Conservation (phyloP, 208 protist genomes). For the Crithidia acanthocephali region DNA sequence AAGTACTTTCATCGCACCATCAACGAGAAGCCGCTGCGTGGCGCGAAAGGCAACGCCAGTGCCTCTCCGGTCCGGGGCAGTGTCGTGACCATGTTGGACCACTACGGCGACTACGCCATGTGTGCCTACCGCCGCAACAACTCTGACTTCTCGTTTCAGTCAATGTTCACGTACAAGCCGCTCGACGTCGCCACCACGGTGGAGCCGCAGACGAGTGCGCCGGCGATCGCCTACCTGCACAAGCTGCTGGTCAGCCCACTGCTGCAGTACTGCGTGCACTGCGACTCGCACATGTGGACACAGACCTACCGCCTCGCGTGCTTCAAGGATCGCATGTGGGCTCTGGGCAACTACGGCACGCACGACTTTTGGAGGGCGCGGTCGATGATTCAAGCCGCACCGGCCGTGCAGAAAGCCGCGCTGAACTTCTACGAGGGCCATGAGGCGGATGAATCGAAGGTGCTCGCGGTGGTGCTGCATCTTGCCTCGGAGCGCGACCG, state of each 20-base stretch:
- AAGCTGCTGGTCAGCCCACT: constrained; percentile 53
- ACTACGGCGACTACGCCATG: constrained; percentile 34
- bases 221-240: constrained; percentile 17
- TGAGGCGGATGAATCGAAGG: constrained; percentile 2
- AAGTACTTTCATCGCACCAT: constrained; percentile 37
- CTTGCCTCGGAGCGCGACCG: constrained; percentile 10
- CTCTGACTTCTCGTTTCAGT: constrained; percentile 35
- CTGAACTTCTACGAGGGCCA: constrained; percentile 30
- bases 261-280: constrained; percentile 48
- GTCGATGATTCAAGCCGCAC: constrained; percentile 44
- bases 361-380: constrained; percentile 56
- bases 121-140: constrained; percentile 49
- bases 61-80: not conserved
- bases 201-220: not conserved
- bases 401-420: constrained; percentile 33
- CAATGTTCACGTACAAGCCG: constrained; percentile 17
- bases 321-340: constrained; percentile 8
- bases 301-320: constrained; percentile 34
- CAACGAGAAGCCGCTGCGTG: constrained; percentile 19
- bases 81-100: constrained; percentile 8
- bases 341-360: constrained; percentile 37
- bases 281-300: constrained; percentile 19
- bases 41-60: not conserved
- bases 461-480: constrained; percentile 47
- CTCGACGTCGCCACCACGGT: not conserved